Evolutionary conservation across 169 alveolate genomes (phyloP), one percentile per base, ranked within the genome.

Genomic region (Plasmodium fragile): DNA sequence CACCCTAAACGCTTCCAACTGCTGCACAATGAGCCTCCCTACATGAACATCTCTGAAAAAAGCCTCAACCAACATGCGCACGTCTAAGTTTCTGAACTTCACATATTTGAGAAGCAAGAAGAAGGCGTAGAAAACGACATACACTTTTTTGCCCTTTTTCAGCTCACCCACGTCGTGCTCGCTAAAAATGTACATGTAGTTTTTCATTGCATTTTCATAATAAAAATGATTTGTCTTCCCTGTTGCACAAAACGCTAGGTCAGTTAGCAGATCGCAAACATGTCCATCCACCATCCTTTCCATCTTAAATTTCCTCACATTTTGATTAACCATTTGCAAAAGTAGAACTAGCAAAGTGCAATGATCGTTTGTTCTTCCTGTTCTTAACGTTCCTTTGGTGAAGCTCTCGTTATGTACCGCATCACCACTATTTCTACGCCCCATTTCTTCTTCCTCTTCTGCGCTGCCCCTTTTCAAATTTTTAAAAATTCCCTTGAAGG

Each of bases 1-100:
- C 52, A n/a, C 83, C 41, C 41, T 81, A 72, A 80, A 91, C 39
- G 53, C 72, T 22, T 91, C 92, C 49, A 91, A 43, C 39, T 52
- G 77, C 7, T 75, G 72, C 73, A 91, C 39, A 13, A 91, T 52
- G 11, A 39, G 7, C 75, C 73, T 71, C 30, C 72, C 91, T 32
- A 91, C 59, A 70, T 71, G 18, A 32, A 13, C 78, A 91, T 91
- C 65, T 91, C 82, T 81, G 59, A 91, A 91, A 91, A 91, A 91
- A 0, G 45, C 11, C 73, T 91, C 85, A 18, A 91, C 83, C 82
- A 81, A 32, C 22, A 5, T 28, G 80, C 80, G 22, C 25, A 69
- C 28, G 73, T 53, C 49, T 45, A 71, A 45, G 53, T 71, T 53
- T 70, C 92, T 91, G 71, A 91, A 80, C 75, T 91, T 91, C 92